These are phyloP conservation scores for Pilobolus umbonatus DNA, from an alignment of 192 early-diverging fungal species.

Conservation along the genomic window DNA sequence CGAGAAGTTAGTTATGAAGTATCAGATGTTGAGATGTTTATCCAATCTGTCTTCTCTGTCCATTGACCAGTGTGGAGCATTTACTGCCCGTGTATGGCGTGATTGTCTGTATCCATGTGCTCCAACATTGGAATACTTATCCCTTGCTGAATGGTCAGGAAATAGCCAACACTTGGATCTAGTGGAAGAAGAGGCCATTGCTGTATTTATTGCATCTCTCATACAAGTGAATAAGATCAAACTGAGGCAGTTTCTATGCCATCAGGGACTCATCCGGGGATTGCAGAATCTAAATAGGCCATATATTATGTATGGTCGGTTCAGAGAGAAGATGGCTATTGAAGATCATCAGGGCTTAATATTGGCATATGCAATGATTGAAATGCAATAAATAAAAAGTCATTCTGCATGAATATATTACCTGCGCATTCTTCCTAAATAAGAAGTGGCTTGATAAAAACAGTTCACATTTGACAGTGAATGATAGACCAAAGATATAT, in stretches of 20 bases:
- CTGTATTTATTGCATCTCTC: neutral
- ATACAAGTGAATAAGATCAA: neutral
- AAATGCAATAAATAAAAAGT: too few species aligned
- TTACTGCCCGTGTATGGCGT: slow-evolving; percentile 8
- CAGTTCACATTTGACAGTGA: too few species aligned
- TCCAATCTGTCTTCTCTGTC: neutral
- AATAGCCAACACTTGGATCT: too few species aligned
- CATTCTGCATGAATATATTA: too few species aligned
- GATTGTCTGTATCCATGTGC: slow-evolving; percentile 5
- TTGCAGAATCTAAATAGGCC: neutral
- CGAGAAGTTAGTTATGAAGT: neutral
- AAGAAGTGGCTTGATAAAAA: too few species aligned
- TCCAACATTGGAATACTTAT: neutral
- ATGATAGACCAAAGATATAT: too few species aligned
- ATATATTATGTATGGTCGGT: neutral
- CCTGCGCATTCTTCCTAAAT: too few species aligned
- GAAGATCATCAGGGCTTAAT: too few species aligned
- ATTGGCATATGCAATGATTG: too few species aligned
- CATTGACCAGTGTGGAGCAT: neutral
- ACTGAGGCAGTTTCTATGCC: neutral
- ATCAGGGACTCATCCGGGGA: neutral
- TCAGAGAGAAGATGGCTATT: neutral
- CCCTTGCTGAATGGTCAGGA: neutral
- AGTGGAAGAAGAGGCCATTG: neutral
- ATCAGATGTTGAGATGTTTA: neutral